Evolutionary conservation across 2,329 filamentous ascomycete species (phyloP).

Genomic region (Alternaria sp.): DNA sequence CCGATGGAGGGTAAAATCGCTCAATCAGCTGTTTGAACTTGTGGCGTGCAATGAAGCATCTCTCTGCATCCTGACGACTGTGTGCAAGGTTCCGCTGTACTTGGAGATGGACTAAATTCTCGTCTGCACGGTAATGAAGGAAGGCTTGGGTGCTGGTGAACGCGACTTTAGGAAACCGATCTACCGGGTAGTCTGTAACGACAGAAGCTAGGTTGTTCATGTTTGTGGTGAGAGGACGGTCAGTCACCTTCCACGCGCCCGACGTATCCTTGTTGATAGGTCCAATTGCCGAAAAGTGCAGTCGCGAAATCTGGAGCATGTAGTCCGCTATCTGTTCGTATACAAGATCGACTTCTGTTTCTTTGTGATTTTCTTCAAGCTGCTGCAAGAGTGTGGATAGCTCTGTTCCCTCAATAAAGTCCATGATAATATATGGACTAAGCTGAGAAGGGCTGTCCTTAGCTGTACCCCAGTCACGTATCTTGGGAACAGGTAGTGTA

Average conservation of each 20-base stretch:
- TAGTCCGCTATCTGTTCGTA: background rate
- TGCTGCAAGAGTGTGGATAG: background rate
- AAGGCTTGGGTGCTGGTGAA: background rate
- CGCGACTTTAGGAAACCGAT: background rate
- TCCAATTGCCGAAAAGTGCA: background rate
- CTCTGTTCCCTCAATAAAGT: background rate
- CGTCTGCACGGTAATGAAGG: background rate
- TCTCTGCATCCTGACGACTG: background rate
- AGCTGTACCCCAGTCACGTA: background rate
- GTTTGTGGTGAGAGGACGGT: background rate
- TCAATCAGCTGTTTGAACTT: background rate
- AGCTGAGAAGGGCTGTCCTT: background rate
- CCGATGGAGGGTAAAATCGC: accelerated
- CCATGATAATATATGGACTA: background rate
- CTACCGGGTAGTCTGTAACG: background rate
- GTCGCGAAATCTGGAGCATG: background rate
- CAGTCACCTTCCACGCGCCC: background rate
- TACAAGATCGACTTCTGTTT: background rate
- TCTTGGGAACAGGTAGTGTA: background rate
- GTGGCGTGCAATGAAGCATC: background rate
- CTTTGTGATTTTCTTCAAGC: background rate
- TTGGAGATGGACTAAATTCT: background rate
- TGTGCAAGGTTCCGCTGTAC: background rate
- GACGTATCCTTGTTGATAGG: background rate
- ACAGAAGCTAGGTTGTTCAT: background rate